Percentiles rank a stretch among this genome's conserved stretches.
Evolutionary conservation across 2,329 filamentous ascomycete species (phyloP).

Genomic region (Phyllosticta paracitricarpa): DNA sequence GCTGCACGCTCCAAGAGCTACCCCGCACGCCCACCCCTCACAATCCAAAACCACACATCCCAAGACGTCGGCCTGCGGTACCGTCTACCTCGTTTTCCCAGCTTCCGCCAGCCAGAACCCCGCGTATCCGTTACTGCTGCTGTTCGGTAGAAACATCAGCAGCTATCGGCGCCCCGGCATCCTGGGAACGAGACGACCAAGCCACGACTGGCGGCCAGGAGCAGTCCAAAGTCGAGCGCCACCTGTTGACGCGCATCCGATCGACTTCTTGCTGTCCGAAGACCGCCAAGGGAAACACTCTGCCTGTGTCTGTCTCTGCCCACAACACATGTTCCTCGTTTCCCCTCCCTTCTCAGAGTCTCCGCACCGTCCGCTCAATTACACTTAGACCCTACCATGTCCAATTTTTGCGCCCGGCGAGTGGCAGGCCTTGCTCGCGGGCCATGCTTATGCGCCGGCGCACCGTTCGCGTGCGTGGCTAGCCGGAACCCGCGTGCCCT

Average conservation of each 20-base stretch:
- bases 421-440: neutral
- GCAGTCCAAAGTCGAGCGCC: neutral
- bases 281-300: neutral
- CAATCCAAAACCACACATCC: neutral
- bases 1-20: neutral
- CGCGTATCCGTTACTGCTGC: neutral
- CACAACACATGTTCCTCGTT: neutral
- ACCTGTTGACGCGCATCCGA: neutral
- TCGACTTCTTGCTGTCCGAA: neutral
- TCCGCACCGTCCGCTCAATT: neutral
- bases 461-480: neutral
- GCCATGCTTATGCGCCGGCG: neutral
- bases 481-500: neutral
- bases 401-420: neutral
- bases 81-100: neutral
- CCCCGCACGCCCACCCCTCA: neutral
- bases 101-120: neutral
- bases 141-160: neutral
- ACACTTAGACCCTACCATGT: neutral
- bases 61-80: neutral
- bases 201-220: neutral
- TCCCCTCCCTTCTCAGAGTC: neutral
- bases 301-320: neutral
- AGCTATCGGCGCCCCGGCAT: neutral
- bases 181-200: neutral